Conservation (phyloP, 345 rosid species). For the Syzygium jambos region DNA sequence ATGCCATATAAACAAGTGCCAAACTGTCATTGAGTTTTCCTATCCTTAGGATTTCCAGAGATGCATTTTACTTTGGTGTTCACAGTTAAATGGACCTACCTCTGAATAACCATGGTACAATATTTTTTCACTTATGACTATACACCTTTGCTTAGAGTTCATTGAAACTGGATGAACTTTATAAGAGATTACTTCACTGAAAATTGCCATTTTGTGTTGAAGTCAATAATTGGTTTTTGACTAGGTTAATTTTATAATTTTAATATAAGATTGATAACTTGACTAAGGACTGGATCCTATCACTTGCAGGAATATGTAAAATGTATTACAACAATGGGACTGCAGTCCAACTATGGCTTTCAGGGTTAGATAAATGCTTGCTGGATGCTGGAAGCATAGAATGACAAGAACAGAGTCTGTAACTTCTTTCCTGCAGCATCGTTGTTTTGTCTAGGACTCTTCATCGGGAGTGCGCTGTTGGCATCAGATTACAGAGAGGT, state of each 20-base stretch:
- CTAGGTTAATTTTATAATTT: neutral
- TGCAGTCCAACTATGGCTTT: conserved; percentile 77
- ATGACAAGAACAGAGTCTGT: conserved; percentile 44
- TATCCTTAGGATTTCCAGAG: neutral
- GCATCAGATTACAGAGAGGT: conserved; percentile 37
- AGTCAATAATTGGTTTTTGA: too few species aligned
- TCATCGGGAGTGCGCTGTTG: conserved; percentile 23
- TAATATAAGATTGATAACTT: neutral
- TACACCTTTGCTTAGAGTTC: neutral
- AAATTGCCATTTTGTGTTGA: too few species aligned
- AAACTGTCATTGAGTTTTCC: neutral
- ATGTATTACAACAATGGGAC: conserved; percentile 71
- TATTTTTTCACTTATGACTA: neutral
- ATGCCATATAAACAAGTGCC: neutral
- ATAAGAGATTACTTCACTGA: too few species aligned
- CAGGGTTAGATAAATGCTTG: conserved; percentile 90
- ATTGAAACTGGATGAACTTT: too few species aligned
- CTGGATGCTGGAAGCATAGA: conserved; percentile 84
- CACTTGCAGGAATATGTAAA: conserved; percentile 67
- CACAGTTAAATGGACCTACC: neutral
- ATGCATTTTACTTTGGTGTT: neutral
- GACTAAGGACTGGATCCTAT: neutral
- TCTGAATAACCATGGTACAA: neutral
- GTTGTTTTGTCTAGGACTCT: conserved; percentile 29
- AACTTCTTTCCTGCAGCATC: conserved; percentile 26